These are phyloP conservation scores for Pelargonium cotyledonis DNA, from an alignment of 441 rosid genomes.

Conservation along the genomic window DNA sequence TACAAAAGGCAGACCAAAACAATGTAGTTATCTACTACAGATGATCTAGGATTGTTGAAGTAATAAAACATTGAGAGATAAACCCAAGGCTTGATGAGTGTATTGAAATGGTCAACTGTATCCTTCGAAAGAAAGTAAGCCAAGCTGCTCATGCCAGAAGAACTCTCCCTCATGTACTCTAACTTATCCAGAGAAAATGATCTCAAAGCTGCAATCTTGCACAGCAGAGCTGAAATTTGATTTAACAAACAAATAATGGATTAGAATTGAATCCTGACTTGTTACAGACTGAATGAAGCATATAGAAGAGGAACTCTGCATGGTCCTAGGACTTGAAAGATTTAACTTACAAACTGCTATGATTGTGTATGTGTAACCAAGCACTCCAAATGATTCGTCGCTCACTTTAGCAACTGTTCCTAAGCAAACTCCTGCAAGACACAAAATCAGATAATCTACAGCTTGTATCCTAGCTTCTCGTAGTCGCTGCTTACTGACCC, in stretches of 20 bases:
- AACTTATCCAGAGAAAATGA: conserved; percentile 80
- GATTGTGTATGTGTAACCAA: conserved; percentile 83
- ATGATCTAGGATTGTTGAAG: conserved; percentile 91
- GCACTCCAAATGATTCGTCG: conserved; percentile 82
- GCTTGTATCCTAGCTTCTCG: conserved; percentile 78
- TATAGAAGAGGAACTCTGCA: not conserved
- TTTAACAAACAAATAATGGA: not conserved
- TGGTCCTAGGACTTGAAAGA: not conserved
- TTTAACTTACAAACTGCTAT: conserved; percentile 89
- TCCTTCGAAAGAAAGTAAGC: conserved; percentile 90
- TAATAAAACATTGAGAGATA: conserved; percentile 92
- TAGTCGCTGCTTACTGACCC: conserved; percentile 80
- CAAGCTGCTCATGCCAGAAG: conserved; percentile 85
- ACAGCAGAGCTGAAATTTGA: conserved; percentile 58
- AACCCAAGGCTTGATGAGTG: conserved; percentile 77
- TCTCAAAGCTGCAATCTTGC: conserved; percentile 87
- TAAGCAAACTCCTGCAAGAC: conserved; percentile 90
- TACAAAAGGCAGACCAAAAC: conserved; percentile 81
- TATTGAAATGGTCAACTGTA: conserved; percentile 85
- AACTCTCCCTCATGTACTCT: conserved; percentile 81
- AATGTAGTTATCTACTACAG: conserved; percentile 57
- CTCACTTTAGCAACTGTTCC: conserved; percentile 93
- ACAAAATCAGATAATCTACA: conserved; percentile 75
- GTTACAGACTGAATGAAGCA: not conserved
- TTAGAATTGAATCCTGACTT: too few relatives aligned